phyloP scores from a whole-genome alignment of 768 basidiomycete species.

The Crassisporium funariophilum region DNA sequence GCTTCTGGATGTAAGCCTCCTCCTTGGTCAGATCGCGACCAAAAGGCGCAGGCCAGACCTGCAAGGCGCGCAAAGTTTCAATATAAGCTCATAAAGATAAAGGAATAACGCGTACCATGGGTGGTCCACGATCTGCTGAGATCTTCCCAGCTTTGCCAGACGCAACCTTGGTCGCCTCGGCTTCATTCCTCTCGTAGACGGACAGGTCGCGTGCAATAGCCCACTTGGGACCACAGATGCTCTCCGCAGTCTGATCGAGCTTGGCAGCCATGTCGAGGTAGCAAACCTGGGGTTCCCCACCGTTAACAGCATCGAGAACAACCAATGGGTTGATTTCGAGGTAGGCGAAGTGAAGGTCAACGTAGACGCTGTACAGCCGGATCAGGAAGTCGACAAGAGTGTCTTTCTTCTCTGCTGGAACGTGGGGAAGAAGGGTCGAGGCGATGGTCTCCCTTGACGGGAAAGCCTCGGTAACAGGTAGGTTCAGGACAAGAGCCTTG shows the following conservation, averaged over 20 bases:
- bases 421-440: constrained; percentile 75
- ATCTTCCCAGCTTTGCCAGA: constrained; percentile 52
- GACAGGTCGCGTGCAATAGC: constrained; percentile 91
- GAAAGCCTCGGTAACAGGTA: constrained; percentile 77
- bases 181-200: constrained; percentile 57
- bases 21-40: constrained; percentile 98
- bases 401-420: constrained; percentile 84
- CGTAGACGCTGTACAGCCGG: constrained; percentile 95
- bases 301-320: constrained; percentile 78
- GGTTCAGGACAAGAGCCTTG: constrained; percentile 87
- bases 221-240: constrained; percentile 98
- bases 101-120: constrained; percentile 66
- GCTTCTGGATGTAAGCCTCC: constrained; percentile 98
- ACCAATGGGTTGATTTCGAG: constrained; percentile 99
- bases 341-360: constrained; percentile 99
- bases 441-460: constrained; percentile 81
- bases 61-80: constrained; percentile 1
- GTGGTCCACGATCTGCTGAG: constrained; percentile 91
- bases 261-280: constrained; percentile 99
- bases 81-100: background rate
- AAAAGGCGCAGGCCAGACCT: constrained; percentile 91
- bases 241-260: constrained; percentile 99
- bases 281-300: constrained; percentile 76
- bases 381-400: constrained; percentile 94
- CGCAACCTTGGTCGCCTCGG: constrained; percentile 41